A percentile compares a stretch with the other conserved stretches of the same genome.
Evolutionary conservation across 257 asterid species (phyloP).

Genomic region (Solanum corneliomulleri): DNA sequence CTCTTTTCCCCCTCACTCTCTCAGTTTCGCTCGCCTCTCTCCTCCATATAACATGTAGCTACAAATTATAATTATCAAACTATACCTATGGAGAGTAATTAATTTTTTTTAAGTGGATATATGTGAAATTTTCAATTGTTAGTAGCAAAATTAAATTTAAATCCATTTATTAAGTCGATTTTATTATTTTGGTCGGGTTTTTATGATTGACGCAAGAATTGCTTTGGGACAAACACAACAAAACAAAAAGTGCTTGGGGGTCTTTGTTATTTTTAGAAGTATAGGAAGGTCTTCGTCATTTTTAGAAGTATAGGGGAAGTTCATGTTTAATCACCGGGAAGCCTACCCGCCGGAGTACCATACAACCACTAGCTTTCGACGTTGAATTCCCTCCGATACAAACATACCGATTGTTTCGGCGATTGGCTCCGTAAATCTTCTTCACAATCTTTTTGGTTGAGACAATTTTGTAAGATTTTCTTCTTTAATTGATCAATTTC

Average conservation of each 20-base stretch:
- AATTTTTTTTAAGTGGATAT: no score
- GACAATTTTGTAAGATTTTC: background rate
- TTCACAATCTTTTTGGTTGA: background rate
- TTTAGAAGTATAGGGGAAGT: background rate
- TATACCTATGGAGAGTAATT: no score
- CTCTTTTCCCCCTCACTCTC: no score
- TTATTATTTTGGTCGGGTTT: background rate
- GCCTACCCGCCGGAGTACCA: background rate
- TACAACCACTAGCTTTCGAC: background rate
- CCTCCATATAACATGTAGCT: no score
- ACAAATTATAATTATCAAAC: no score
- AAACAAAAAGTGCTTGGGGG: background rate
- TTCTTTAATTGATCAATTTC: background rate
- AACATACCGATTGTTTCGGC: background rate
- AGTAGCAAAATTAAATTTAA: background rate
- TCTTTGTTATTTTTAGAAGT: background rate
- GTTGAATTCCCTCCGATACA: background rate
- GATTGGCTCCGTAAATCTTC: background rate
- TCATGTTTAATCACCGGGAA: background rate
- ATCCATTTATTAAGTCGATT: background rate
- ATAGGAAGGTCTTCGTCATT: background rate
- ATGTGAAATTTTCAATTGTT: background rate
- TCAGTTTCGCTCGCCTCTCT: fast-evolving
- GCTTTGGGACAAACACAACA: background rate
- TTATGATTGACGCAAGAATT: background rate